Evolutionary conservation across 106 monocot species (phyloP), one percentile per base, ranked within the genome.

Genomic region (Allium cepa): DNA sequence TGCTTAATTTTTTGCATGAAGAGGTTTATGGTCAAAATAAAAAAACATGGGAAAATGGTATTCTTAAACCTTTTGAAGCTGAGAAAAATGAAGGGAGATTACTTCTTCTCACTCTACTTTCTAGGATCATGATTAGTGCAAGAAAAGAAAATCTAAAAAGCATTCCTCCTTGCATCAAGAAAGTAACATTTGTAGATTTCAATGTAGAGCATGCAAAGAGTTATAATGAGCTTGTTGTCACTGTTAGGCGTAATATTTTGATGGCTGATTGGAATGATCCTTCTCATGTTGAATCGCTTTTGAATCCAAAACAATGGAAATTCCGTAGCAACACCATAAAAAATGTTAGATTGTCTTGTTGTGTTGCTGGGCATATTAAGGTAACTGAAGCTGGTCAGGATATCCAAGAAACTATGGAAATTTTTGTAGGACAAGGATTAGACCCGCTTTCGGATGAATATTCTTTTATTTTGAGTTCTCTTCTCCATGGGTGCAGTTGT

Each of bases 181-280:
- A 85, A 70, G 75, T 80, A 56, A 79, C 73, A 57, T 90, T 72
- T 82, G 45, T 99, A 72, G 60, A 99, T 70, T 99, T 99, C 46
- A 92, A 60, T 67, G 82, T 80, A 64, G 87, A 82, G 60, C 97
- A 99, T 70, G 93, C 92, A 48, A 80, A 69, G 72, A 92, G 89
- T 73, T 99, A 99, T 63, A 99, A 99, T 80, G 97, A 99, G 76
- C 76, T 99, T 13, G 92, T 81, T 46, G 74, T 79, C 56, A 99
- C 97, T 70, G 87, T 93, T 17, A 73, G 92, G 17, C 84, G 97
- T 46, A 99, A 99, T 78, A 99, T 99, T 59, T 73, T 99, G 60
- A 90, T 92, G 84, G 97, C 97, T 27, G 97, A 99, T 51, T 99
- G 97, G 97, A 99, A 99, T 81, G 97, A 99, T 80, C 97, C 97